Percentiles rank a stretch among this genome's conserved stretches.
phyloP scores from a whole-genome alignment of 768 basidiomycete species.

The Termitomyces sp. region DNA sequence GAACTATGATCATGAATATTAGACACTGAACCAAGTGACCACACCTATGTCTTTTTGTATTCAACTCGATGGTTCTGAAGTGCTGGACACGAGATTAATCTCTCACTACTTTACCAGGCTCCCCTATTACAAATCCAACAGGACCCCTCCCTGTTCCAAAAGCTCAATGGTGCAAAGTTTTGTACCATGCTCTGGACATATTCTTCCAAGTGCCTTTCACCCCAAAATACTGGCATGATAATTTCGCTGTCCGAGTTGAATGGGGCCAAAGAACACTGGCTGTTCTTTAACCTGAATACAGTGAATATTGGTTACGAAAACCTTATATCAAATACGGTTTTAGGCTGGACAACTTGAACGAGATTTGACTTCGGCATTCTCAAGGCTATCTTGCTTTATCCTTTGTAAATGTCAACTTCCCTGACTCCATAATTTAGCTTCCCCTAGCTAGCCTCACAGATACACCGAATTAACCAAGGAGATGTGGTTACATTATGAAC shows the following conservation, averaged over 20 bases:
- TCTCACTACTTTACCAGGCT: conserved; percentile 29
- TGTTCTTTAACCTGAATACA: conserved; percentile 46
- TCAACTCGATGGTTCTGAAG: conserved; percentile 38
- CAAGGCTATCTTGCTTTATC: conserved; percentile 34
- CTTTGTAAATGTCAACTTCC: neutral
- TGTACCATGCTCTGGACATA: conserved; percentile 48
- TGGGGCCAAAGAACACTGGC: conserved; percentile 46
- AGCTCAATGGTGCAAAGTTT: conserved; percentile 47
- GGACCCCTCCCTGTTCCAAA: conserved; percentile 33
- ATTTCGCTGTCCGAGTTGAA: conserved; percentile 53
- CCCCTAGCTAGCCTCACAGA: conserved; percentile 46
- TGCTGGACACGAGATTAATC: neutral
- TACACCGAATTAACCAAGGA: conserved; percentile 34
- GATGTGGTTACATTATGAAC: conserved; percentile 58
- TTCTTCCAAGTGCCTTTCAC: conserved; percentile 42
- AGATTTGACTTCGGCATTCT: conserved; percentile 56
- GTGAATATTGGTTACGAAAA: conserved; percentile 31
- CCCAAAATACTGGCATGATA: conserved; percentile 45
- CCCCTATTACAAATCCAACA: conserved; percentile 44
- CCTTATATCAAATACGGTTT: too few species aligned
- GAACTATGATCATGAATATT: conserved; percentile 56
- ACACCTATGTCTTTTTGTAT: conserved; percentile 54
- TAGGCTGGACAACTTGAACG: too few species aligned
- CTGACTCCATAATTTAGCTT: conserved; percentile 33
- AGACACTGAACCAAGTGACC: conserved; percentile 57